A percentile compares a stretch with the other conserved stretches of the same genome.
These are phyloP conservation scores for Kokia cookei DNA, from an alignment of 441 rosid genomes.

Conservation along the genomic window DNA sequence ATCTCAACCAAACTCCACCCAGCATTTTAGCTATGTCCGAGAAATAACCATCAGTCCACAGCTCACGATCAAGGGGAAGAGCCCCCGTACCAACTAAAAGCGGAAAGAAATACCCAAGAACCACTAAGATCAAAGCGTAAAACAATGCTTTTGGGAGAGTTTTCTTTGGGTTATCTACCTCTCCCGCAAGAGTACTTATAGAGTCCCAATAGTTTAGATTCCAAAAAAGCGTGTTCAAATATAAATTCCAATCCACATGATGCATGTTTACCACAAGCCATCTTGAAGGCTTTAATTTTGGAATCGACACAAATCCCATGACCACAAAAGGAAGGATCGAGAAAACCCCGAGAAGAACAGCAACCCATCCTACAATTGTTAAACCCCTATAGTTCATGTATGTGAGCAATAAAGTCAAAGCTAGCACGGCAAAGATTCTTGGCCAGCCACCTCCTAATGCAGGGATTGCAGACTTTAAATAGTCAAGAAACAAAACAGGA, in stretches of 20 bases:
- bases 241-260: not conserved
- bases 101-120: slow-evolving; percentile 1
- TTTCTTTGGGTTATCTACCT: slow-evolving; percentile 1
- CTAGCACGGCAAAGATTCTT: not conserved
- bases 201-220: slow-evolving; percentile 5
- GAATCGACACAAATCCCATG: slow-evolving; percentile 1
- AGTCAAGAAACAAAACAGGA: slow-evolving; percentile 3
- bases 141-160: slow-evolving; percentile 4
- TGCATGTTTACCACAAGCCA: not conserved
- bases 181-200: not conserved
- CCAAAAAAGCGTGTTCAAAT: slow-evolving; percentile 2
- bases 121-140: not conserved
- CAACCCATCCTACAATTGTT: slow-evolving; percentile 6
- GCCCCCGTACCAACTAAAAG: slow-evolving; percentile 3
- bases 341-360: slow-evolving; percentile 2
- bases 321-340: slow-evolving; percentile 1
- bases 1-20: slow-evolving; percentile 1
- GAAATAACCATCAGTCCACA: slow-evolving; percentile 7
- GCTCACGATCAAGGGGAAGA: not conserved
- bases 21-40: slow-evolving; percentile 1
- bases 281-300: not conserved
- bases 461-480: slow-evolving; percentile 1
- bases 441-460: slow-evolving; percentile 2
- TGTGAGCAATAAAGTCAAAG: not conserved
- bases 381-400: slow-evolving; percentile 8